These are phyloP conservation scores for Wickerhamomyces sydowiorum DNA, from an alignment of 805 yeast genomes.

Conservation along the genomic window DNA sequence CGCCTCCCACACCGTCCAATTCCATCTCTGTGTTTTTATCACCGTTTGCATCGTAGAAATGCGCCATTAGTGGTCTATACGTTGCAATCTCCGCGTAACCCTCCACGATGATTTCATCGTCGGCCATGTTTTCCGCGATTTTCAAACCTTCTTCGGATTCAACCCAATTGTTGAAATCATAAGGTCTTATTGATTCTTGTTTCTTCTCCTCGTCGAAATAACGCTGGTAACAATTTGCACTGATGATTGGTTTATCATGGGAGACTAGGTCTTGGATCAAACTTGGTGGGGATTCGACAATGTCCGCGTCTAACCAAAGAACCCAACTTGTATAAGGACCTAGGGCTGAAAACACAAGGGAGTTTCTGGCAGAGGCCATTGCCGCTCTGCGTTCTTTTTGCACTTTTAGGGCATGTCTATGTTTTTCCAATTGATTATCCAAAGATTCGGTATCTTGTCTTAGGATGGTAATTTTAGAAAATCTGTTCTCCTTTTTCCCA, in stretches of 20 bases:
- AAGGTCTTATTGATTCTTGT: conserved; percentile 65
- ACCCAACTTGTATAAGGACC: conserved; percentile 93
- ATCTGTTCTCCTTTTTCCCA: conserved; percentile 56
- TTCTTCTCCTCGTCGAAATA: conserved; percentile 57
- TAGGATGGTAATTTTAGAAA: conserved; percentile 78
- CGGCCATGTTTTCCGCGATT: conserved; percentile 65
- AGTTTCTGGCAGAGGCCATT: conserved; percentile 95
- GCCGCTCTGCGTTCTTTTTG: conserved; percentile 85
- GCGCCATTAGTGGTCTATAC: conserved; percentile 92
- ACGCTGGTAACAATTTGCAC: conserved; percentile 92
- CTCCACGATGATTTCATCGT: conserved; percentile 91
- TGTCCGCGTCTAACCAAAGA: conserved; percentile 93
- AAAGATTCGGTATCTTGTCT: conserved; percentile 86
- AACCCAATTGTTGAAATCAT: conserved; percentile 95
- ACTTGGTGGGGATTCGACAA: conserved; percentile 79
- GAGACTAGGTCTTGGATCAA: conserved; percentile 81
- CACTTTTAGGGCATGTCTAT: conserved; percentile 79
- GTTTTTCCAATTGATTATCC: conserved; percentile 72
- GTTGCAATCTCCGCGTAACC: conserved; percentile 94
- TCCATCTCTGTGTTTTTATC: conserved; percentile 64
- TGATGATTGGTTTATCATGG: conserved; percentile 81
- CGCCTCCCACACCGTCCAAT: conserved; percentile 97
- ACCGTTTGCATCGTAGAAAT: conserved; percentile 64
- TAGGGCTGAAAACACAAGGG: conserved; percentile 80
- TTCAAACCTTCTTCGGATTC: conserved; percentile 76